phyloP scores from a whole-genome alignment of 768 basidiomycete species.

The Russula vinacea region DNA sequence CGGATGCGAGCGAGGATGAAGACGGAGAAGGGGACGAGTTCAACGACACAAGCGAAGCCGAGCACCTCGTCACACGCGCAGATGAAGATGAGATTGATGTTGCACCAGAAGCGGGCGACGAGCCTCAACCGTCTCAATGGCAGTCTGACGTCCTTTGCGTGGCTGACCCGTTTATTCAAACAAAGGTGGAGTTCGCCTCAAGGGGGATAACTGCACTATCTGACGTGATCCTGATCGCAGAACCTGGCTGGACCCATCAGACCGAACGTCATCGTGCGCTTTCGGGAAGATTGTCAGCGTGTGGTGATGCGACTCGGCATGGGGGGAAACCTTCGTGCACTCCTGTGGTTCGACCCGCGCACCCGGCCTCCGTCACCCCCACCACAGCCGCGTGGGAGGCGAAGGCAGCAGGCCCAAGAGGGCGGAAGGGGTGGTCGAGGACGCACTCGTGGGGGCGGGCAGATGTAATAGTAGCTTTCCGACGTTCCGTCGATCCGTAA shows the following conservation, averaged over 20 bases:
- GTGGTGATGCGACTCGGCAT: constrained; percentile 22
- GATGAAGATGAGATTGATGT: constrained; percentile 5
- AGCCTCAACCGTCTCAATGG: constrained; percentile 17
- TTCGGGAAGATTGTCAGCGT: constrained; percentile 28
- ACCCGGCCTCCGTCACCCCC: constrained; percentile 9
- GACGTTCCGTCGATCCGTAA: neutral
- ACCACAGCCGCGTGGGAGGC: constrained; percentile 10
- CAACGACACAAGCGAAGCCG: neutral
- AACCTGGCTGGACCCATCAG: constrained; percentile 31
- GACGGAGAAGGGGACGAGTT: constrained; percentile 3
- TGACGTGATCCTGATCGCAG: constrained; percentile 19
- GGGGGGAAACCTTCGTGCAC: constrained; percentile 18
- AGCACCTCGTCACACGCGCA: neutral
- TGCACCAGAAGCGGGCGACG: constrained; percentile 1
- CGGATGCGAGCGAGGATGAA: neutral
- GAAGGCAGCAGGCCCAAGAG: constrained; percentile 8
- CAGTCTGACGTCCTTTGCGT: constrained; percentile 33
- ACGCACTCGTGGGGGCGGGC: neutral
- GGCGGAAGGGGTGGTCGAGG: neutral
- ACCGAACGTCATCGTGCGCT: constrained; percentile 17
- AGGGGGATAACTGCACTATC: neutral
- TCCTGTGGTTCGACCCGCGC: constrained; percentile 21
- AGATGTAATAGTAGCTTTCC: neutral
- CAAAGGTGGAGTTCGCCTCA: constrained; percentile 35
- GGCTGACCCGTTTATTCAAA: constrained; percentile 43